Evolutionary conservation across 208 protist genomes (phyloP), one percentile per base, ranked within the genome.

Genomic region (Acanthamoeba royreba): DNA sequence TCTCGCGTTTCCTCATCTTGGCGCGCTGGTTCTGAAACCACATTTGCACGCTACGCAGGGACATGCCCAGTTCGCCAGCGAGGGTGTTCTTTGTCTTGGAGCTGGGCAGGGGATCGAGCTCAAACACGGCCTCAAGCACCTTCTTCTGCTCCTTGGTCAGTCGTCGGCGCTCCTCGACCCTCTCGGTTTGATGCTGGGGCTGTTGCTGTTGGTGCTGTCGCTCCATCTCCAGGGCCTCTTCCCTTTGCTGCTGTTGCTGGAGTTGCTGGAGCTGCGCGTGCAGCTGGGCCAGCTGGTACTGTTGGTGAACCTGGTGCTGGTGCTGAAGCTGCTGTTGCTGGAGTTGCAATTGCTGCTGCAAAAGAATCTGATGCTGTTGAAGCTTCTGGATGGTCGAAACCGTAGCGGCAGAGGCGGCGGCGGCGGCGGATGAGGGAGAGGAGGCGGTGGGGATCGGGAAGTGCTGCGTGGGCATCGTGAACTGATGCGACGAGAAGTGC

Each of bases 21-120:
- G 94, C 94, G 45, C 94, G 81, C 43, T 94, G 92, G 77, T 96
- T 96, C 74, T 96, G 94, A 88, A 96, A 96, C 95, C 95, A 96
- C 45, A 96, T 95, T 81, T 96, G 95, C 11, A 96, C 93, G 47
- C 95, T 45, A 38, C 95, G 72, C 0, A 42, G 66, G 4, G 93
- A 93, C 95, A 96, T 96, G 33, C 93, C 95, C 55, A 96, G 72
- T 55, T 94, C 91, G 31, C 87, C 91, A 61, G 95, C 95, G 0
- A 96, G 61, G 42, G 63, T 53, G 38, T 53, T 31, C 42, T 92
- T 46, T 31, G 89, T 93, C 43, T 94, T 90, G 72, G 91, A 72
- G 2, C 63, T 91, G 11, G 94, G 94, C 85, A 95, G 94, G 45
- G 87, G 94, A 61, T 96, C 90, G 3, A 93, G 87, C 53, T 95